Base-by-base conservation (phyloP, 441 rosid genomes). In the Aleurites moluccanus region DNA sequence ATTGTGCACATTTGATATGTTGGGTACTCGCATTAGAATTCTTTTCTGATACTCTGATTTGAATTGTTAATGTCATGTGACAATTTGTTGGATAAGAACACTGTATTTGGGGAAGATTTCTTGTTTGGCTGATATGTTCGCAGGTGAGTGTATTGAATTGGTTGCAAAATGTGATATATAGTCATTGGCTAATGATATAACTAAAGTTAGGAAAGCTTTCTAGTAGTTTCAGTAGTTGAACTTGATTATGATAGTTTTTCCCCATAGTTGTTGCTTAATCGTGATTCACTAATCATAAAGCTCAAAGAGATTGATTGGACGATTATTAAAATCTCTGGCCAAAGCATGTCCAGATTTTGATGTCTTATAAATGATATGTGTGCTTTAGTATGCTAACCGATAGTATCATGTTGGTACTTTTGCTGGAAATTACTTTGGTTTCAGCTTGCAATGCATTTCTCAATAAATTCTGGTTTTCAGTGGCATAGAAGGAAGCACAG, bases 401-500 rank as follows among this genome's bases (percentile, higher is more conserved):
- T 20, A 56, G 4, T 13, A 33, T 60, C 9, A 18, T 14, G 25
- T 15, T 57, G 30, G 47, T 45, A 4, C 3, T 33, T 15, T 21
- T 62, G 4, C n/a, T 60, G 18, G 15, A 50, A 38, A 21, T 50
- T 27, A 42, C 23, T 47, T 61, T 38, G 44, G 23, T 3, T 21
- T 64, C 27, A 65, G 28, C 33, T 42, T 71, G 10, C 7, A 44
- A n/a, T 28, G 50, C 28, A 15, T 21, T 77, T 67, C 63, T 56
- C 16, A 49, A 73, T 78, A 62, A 79, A 33, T 40, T 60, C 44
- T 63, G 73, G 52, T 52, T 75, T 70, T 52, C 81, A 84, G 89
- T 76, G 70, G 78, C 62, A 56, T 83, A 70, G 85, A 83, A 27
- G 73, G 78, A 66, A 80, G 74, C 78, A 72, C 81, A 35, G 69